Evolutionary conservation across 345 rosid species (phyloP).

Genomic region (Barbarea vulgaris): DNA sequence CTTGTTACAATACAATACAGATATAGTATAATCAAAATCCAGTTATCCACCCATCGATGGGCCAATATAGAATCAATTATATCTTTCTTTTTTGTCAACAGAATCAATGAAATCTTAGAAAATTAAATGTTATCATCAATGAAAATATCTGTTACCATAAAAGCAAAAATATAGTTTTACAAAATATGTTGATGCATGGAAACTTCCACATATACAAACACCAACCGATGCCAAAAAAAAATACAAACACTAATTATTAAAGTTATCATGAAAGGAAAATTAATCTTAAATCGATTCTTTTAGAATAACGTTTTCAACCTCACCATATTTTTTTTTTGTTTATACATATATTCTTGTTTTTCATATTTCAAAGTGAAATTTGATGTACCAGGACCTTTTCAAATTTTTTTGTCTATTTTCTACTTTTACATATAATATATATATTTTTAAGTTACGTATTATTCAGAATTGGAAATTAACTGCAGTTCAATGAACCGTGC

Average conservation of each 20-base stretch:
- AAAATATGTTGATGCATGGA: background rate
- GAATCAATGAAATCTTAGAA: background rate
- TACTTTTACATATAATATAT: background rate
- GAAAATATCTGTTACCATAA: background rate
- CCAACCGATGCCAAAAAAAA: background rate
- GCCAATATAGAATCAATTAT: background rate
- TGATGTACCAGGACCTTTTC: background rate
- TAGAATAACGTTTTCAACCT: background rate
- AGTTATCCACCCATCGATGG: background rate
- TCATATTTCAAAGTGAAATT: background rate
- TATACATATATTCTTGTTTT: background rate
- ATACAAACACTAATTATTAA: no score
- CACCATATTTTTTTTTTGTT: background rate
- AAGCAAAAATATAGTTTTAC: background rate
- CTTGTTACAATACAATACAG: background rate
- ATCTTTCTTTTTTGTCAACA: background rate
- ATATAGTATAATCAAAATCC: background rate
- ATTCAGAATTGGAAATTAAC: background rate
- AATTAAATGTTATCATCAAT: background rate
- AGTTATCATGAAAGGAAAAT: no score
- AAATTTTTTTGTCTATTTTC: background rate
- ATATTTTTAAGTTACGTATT: background rate
- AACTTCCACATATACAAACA: background rate
- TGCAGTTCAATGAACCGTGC: background rate
- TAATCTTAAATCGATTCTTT: no score